phyloP scores from a whole-genome alignment of 1,284 basidiomycete genomes.

The Cutaneotrichosporon mucoides region DNA sequence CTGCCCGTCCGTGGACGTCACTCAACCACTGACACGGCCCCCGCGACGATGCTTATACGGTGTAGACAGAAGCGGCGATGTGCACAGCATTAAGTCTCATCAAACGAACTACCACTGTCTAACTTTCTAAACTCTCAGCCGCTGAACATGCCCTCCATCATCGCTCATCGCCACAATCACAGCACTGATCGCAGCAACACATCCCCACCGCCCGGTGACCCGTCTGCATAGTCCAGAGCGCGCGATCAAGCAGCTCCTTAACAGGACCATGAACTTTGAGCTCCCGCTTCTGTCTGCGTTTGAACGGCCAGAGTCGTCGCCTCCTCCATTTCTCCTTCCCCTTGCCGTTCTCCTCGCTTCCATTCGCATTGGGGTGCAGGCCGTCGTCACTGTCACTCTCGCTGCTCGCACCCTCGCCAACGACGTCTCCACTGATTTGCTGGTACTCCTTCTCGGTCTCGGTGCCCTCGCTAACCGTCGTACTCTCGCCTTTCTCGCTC shows the following conservation, averaged over 20 bases:
- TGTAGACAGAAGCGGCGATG: neutral
- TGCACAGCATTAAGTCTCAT: too few species aligned
- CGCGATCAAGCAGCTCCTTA: slow-evolving; percentile 2
- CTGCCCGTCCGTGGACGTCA: too few species aligned
- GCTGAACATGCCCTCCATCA: too few species aligned
- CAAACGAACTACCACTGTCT: too few species aligned
- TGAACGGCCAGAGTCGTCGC: neutral
- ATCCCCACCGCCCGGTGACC: neutral
- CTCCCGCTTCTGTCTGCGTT: neutral
- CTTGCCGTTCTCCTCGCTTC: too few species aligned
- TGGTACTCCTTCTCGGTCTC: neutral
- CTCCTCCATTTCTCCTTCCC: neutral
- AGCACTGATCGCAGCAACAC: neutral
- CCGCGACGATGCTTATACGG: too few species aligned
- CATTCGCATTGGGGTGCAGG: too few species aligned
- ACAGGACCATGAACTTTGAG: neutral
- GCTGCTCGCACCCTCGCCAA: neutral
- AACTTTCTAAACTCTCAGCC: too few species aligned
- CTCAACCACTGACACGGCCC: too few species aligned
- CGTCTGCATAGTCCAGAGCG: neutral
- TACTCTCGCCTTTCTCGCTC: neutral
- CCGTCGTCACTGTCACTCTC: neutral
- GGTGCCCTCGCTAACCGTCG: neutral
- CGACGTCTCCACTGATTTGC: neutral
- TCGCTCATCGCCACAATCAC: neutral